A percentile compares a stretch with the other conserved stretches of the same genome.
Conservation (phyloP, 2,329 filamentous ascomycete species). For the Cyclaneusma minus region DNA sequence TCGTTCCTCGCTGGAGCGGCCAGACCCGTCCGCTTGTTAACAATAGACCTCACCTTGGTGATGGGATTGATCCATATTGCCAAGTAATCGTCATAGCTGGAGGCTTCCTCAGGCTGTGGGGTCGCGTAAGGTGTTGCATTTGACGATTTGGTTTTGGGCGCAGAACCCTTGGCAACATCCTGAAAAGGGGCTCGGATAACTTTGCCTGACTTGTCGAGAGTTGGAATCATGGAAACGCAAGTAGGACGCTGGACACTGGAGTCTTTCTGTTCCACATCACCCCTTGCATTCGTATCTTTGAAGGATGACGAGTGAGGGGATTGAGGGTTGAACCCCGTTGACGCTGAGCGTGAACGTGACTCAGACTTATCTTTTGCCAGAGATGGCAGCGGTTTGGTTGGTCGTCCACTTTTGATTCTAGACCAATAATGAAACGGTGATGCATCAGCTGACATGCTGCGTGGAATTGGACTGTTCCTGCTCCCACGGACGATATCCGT, state of each 20-base stretch:
- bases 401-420: constrained; percentile 20
- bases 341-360: no score
- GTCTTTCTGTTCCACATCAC: no score
- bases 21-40: constrained; percentile 43
- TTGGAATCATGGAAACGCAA: no score
- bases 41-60: constrained; percentile 31
- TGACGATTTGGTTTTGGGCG: constrained; percentile 2
- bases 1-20: constrained; percentile 16
- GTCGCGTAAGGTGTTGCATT: background rate
- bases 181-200: constrained; percentile 30
- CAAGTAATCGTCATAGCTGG: constrained; percentile 18
- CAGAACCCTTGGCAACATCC: constrained; percentile 12
- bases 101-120: constrained; percentile 3
- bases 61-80: constrained; percentile 45
- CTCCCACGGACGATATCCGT: no score
- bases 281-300: no score
- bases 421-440: constrained; percentile 22
- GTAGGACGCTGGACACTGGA: no score
- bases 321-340: no score
- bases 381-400: constrained; percentile 4
- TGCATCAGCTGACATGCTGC: constrained; percentile 7
- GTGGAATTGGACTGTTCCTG: no score
- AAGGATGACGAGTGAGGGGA: no score
- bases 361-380: constrained; percentile 1
- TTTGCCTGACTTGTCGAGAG: constrained; percentile 25